Conservation (phyloP, 257 asterid genomes). For the Gardenia jasminoides region DNA sequence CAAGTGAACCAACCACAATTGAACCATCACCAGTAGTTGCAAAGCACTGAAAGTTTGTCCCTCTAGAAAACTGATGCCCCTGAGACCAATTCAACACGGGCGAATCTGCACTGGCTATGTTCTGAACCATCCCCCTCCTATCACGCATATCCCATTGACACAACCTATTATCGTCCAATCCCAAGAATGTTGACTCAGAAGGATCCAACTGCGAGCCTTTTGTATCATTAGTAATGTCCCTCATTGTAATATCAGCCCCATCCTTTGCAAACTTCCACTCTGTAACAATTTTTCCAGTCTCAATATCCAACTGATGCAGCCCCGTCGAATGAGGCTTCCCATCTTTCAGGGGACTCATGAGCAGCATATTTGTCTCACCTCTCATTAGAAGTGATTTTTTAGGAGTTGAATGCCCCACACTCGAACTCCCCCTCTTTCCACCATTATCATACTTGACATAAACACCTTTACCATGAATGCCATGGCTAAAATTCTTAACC, state of each 20-base stretch:
- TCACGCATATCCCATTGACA: conserved; percentile 99
- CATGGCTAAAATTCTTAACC: conserved; percentile 95
- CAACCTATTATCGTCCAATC: conserved; percentile 78
- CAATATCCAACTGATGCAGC: conserved; percentile 91
- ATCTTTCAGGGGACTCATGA: conserved; percentile 82
- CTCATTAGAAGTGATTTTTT: conserved; percentile 89
- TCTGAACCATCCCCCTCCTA: conserved; percentile 84
- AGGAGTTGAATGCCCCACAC: conserved; percentile 53
- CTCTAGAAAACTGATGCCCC: conserved; percentile 93
- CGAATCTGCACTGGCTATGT: conserved; percentile 51
- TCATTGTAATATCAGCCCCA: conserved; percentile 80
- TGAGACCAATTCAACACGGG: conserved; percentile 91
- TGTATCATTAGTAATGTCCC: conserved; percentile 76
- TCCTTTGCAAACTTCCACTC: conserved; percentile 96
- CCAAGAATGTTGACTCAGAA: conserved; percentile 93
- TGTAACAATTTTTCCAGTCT: conserved; percentile 90
- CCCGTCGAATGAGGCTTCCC: conserved; percentile 71
- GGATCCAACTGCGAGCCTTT: conserved; percentile 98
- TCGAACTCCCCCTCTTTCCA: conserved; percentile 39
- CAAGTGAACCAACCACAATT: conserved; percentile 87
- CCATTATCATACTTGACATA: conserved; percentile 68
- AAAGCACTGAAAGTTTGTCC: conserved; percentile 90
- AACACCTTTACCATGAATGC: conserved; percentile 96
- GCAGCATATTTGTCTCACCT: conserved; percentile 96
- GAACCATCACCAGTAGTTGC: conserved; percentile 98